Evolutionary conservation across 1,139 yeast species (phyloP).

Genomic region (Magnusiomyces suaveolens): DNA sequence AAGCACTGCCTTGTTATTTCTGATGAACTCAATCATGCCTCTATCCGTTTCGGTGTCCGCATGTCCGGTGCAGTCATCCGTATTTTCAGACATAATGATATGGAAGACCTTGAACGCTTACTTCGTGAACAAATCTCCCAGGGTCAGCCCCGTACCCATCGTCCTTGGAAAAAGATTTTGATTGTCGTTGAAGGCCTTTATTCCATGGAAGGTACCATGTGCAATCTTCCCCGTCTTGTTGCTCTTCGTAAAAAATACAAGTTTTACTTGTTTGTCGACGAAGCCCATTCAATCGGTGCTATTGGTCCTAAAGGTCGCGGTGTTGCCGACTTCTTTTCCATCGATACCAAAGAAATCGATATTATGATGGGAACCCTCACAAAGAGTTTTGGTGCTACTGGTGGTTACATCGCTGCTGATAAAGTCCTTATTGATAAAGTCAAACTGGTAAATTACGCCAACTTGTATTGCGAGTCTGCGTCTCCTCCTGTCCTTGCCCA

Average conservation of each 20-base stretch:
- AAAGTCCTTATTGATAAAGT: slow-evolving; percentile 61
- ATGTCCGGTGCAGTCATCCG: slow-evolving; percentile 88
- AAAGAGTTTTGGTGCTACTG: slow-evolving; percentile 96
- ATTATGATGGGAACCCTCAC: slow-evolving; percentile 95
- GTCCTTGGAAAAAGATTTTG: slow-evolving; percentile 94
- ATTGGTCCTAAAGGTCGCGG: slow-evolving; percentile 92
- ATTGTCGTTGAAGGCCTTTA: slow-evolving; percentile 93
- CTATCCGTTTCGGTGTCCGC: slow-evolving; percentile 90
- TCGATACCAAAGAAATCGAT: slow-evolving; percentile 68
- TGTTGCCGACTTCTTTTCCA: slow-evolving; percentile 82
- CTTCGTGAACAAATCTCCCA: slow-evolving; percentile 83
- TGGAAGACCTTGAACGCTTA: slow-evolving; percentile 67
- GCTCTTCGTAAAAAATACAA: slow-evolving; percentile 77
- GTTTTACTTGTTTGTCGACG: slow-evolving; percentile 85
- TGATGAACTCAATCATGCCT: slow-evolving; percentile 91
- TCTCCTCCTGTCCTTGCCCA: slow-evolving; percentile 90
- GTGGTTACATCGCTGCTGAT: slow-evolving; percentile 85
- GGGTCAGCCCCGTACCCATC: slow-evolving; percentile 93
- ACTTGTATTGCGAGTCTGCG: slow-evolving; percentile 71
- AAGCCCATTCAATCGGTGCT: slow-evolving; percentile 98
- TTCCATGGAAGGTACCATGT: slow-evolving; percentile 96
- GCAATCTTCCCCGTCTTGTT: slow-evolving; percentile 70
- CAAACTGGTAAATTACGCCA: slow-evolving; percentile 63
- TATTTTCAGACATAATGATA: slow-evolving; percentile 87
- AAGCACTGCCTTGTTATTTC: slow-evolving; percentile 82